These are phyloP conservation scores for Podila epicladia DNA, from an alignment of 192 early-diverging fungal species.

Conservation along the genomic window DNA sequence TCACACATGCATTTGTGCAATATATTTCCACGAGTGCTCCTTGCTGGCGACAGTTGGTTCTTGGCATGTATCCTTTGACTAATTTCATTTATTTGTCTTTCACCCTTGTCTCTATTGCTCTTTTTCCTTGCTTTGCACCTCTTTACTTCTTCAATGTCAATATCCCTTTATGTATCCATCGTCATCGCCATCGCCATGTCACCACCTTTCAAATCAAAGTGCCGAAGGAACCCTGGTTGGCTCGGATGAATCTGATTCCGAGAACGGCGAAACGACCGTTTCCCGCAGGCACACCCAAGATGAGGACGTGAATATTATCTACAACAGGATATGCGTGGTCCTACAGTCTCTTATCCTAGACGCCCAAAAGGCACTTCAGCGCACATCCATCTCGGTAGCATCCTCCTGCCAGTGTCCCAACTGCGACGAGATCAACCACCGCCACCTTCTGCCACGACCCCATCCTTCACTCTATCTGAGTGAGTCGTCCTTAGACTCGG, in stretches of 20 bases:
- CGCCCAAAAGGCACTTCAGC: conserved; percentile 25
- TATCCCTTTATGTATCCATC: neutral
- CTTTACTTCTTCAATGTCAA: neutral
- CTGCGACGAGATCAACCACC: neutral
- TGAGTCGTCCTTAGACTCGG: no score
- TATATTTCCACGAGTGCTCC: neutral
- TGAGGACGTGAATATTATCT: conserved; percentile 28
- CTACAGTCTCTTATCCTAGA: conserved; percentile 30
- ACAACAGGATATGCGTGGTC: conserved; percentile 37
- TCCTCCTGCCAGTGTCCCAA: neutral
- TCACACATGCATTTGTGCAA: neutral
- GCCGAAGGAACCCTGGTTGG: conserved; percentile 21
- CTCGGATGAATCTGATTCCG: neutral
- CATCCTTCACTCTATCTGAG: neutral
- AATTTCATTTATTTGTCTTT: neutral
- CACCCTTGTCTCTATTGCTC: neutral
- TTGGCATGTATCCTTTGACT: neutral
- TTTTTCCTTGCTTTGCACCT: neutral
- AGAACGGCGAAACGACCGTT: neutral
- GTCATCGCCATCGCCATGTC: neutral
- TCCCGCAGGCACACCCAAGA: neutral
- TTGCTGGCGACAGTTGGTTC: neutral
- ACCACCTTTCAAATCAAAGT: conserved; percentile 1
- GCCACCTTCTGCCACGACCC: neutral
- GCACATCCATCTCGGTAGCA: neutral